Percentiles rank a stretch among this genome's conserved stretches.
Evolutionary conservation across 225 moss, liverwort and hornwort species (phyloP).

Genomic region (Climacium dendroides): DNA sequence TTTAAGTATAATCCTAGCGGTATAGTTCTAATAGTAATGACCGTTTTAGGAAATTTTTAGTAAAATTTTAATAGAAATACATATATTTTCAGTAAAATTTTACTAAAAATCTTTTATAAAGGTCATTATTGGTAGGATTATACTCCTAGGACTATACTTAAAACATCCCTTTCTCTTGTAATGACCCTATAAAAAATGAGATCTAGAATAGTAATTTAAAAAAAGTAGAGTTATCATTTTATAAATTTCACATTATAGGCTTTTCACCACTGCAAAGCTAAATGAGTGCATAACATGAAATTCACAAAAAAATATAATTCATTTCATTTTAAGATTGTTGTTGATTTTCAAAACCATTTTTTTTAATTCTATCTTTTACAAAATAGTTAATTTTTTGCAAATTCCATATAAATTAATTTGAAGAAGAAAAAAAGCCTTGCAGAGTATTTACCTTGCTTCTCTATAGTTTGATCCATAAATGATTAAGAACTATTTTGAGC

Average conservation of each 20-base stretch:
- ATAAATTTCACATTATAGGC: background rate
- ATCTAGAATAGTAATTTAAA: background rate
- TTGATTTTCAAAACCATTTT: background rate
- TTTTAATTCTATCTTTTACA: background rate
- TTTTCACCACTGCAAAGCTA: rapidly evolving
- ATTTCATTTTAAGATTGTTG: background rate
- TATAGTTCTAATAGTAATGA: too few relatives aligned
- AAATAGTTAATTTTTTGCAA: background rate
- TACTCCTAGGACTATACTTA: too few relatives aligned
- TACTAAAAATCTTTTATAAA: too few relatives aligned
- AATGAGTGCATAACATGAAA: rapidly evolving
- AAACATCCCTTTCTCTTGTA: too few relatives aligned
- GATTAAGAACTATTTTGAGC: rapidly evolving
- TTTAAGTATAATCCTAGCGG: too few relatives aligned
- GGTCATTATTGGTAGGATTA: too few relatives aligned
- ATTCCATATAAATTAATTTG: background rate
- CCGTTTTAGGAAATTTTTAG: too few relatives aligned
- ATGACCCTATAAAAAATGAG: rapidly evolving
- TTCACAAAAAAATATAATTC: background rate
- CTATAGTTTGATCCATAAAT: too few relatives aligned
- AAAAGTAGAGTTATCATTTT: background rate
- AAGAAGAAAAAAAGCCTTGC: background rate
- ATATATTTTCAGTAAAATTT: too few relatives aligned
- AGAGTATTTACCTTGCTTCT: too few relatives aligned
- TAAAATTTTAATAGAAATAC: too few relatives aligned